Percentiles rank a stretch among this genome's conserved stretches.
These are phyloP conservation scores for Phaeosphaeria sp. DNA, from an alignment of 2,329 filamentous ascomycete species.

Conservation along the genomic window DNA sequence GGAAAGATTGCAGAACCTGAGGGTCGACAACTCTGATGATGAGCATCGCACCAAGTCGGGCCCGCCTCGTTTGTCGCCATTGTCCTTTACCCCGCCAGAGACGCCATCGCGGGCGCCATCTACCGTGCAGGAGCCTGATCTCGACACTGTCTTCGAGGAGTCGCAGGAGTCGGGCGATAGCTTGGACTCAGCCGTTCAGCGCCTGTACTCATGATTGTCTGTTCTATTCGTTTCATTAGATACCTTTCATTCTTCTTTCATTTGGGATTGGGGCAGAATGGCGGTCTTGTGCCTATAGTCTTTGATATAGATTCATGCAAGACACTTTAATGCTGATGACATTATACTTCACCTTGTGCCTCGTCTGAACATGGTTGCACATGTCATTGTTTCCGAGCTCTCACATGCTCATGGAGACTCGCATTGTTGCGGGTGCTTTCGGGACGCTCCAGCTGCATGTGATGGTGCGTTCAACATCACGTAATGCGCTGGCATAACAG, in stretches of 20 bases:
- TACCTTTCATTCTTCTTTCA: slow-evolving; percentile 19
- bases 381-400: not conserved
- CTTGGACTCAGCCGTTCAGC: not conserved
- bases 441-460: not conserved
- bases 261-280: not conserved
- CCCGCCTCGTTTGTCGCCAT: not conserved
- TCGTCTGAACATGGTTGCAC: too few relatives aligned
- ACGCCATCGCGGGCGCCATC: not conserved
- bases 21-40: not conserved
- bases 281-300: not conserved
- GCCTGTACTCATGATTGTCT: not conserved
- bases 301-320: not conserved
- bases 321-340: not conserved
- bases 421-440: not conserved
- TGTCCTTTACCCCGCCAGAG: not conserved
- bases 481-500: not conserved
- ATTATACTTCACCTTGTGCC: not conserved
- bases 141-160: not conserved
- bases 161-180: not conserved
- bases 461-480: not conserved
- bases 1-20: not conserved
- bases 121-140: not conserved
- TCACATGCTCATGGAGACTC: not conserved
- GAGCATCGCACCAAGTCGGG: not conserved
- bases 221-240: slow-evolving; percentile 7